phyloP scores from a whole-genome alignment of 192 early-diverging fungal genomes.

The Backusella australiensis region DNA sequence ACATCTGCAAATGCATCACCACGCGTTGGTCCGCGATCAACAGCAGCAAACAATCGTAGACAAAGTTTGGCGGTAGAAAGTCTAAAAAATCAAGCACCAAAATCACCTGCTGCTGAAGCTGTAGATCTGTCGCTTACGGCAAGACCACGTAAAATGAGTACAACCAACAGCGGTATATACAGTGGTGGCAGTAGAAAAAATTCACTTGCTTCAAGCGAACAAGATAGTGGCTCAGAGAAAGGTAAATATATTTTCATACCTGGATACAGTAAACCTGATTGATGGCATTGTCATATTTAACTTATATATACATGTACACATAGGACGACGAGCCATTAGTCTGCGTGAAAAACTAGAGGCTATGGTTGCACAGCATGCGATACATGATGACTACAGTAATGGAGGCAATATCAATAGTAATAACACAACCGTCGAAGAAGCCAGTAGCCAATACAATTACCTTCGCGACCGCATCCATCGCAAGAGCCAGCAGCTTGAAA shows the following conservation, averaged over 20 bases:
- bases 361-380: slow-evolving; percentile 32
- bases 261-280: not conserved
- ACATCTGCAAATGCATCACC: not conserved
- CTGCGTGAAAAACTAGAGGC: slow-evolving; percentile 21
- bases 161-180: not conserved
- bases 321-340: slow-evolving; percentile 20
- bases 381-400: slow-evolving; percentile 3
- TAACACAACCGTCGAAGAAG: not conserved
- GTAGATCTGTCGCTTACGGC: not conserved
- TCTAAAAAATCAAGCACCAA: not conserved
- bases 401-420: not conserved
- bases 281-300: not conserved
- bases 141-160: slow-evolving; percentile 13
- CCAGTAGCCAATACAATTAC: not conserved
- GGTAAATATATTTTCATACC: not conserved
- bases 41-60: not conserved
- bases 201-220: slow-evolving; percentile 4
- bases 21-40: slow-evolving; percentile 7
- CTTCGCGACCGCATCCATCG: not conserved
- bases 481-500: not conserved
- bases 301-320: not conserved
- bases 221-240: slow-evolving; percentile 1
- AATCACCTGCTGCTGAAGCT: not conserved
- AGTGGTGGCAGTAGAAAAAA: slow-evolving; percentile 14
- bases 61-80: not conserved